Evolutionary conservation across 83 land plant genomes (phyloP).

Genomic region (Thuja plicata): DNA sequence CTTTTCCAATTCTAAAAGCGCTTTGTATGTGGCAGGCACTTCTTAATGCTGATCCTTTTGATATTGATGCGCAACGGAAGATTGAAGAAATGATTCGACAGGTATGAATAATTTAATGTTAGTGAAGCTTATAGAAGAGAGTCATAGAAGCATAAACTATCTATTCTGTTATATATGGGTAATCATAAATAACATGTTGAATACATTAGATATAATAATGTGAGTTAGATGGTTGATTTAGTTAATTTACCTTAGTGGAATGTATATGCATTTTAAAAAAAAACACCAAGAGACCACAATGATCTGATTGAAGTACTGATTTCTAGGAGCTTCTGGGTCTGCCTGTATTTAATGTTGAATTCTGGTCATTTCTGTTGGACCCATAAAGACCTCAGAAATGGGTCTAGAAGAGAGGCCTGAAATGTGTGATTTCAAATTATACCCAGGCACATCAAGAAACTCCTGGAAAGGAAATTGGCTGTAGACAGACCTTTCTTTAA

Average conservation of each 20-base stretch:
- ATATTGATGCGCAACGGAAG: conserved; percentile 90
- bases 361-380: too few relatives aligned
- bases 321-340: too few relatives aligned
- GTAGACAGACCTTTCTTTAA: too few relatives aligned
- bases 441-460: too few relatives aligned
- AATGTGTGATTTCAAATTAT: too few relatives aligned
- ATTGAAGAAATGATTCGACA: conserved; percentile 95
- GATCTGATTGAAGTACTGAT: background rate
- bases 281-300: background rate
- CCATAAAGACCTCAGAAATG: too few relatives aligned
- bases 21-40: conserved; percentile 45
- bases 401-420: too few relatives aligned
- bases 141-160: background rate
- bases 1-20: background rate
- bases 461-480: too few relatives aligned
- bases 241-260: background rate
- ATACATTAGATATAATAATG: background rate
- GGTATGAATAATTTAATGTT: conserved; percentile 29
- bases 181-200: background rate
- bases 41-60: conserved; percentile 96
- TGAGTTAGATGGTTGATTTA: too few relatives aligned
- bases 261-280: background rate
- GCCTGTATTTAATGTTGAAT: too few relatives aligned
- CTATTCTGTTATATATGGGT: background rate
- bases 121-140: background rate